These are phyloP conservation scores for Fraxinus dipetala DNA, from an alignment of 305 asterid genomes.

Conservation along the genomic window DNA sequence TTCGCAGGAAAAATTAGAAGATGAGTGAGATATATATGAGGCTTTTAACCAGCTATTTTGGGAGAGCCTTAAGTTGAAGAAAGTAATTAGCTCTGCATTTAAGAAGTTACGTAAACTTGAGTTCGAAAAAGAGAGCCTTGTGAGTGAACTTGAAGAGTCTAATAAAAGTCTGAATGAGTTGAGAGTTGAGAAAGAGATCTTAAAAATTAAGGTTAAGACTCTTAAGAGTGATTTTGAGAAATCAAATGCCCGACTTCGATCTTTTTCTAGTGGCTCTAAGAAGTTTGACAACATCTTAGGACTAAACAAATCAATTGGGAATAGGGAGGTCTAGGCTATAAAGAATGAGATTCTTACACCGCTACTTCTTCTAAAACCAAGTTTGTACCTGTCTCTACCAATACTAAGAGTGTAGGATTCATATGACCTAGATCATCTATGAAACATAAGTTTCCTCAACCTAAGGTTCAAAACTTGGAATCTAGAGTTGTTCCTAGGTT, in stretches of 20 bases:
- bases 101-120: not conserved
- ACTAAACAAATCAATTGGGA: not conserved
- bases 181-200: too few relatives aligned
- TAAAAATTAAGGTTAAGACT: too few relatives aligned
- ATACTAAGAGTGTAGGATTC: too few relatives aligned
- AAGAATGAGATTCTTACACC: not conserved
- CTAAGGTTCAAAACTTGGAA: not conserved
- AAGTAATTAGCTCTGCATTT: not conserved
- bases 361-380: not conserved
- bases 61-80: too few relatives aligned
- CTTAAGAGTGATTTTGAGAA: too few relatives aligned
- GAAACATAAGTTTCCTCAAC: not conserved
- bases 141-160: not conserved
- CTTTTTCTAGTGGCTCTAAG: not conserved
- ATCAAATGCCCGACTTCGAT: not conserved
- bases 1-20: not conserved
- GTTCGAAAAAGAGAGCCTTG: not conserved
- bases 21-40: not conserved
- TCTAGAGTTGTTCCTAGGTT: not conserved
- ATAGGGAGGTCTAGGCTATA: not conserved
- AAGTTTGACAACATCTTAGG: not conserved
- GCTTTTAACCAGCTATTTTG: not conserved
- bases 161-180: too few relatives aligned
- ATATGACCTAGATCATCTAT: not conserved
- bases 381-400: not conserved